Evolutionary conservation across 495 filamentous ascomycete genomes (phyloP).

Genomic region (Podospora didyma): DNA sequence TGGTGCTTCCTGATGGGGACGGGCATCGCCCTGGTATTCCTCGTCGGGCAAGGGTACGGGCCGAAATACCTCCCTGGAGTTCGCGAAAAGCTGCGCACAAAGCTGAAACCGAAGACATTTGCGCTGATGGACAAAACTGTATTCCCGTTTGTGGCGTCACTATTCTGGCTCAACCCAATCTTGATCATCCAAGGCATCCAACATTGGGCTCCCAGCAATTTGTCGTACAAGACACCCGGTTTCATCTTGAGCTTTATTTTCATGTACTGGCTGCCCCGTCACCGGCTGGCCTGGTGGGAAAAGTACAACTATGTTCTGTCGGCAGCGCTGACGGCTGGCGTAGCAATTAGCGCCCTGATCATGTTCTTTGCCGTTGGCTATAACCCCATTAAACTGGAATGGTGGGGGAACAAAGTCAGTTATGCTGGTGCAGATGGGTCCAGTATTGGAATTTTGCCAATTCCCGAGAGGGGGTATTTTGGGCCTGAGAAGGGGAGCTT

Average conservation of each 20-base stretch:
- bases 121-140: conserved; percentile 25
- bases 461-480: conserved; percentile 34
- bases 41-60: conserved; percentile 25
- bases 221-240: conserved; percentile 30
- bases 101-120: conserved; percentile 16
- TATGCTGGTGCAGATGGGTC: conserved; percentile 28
- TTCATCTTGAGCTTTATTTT: conserved; percentile 29
- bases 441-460: conserved; percentile 20
- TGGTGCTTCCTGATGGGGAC: conserved; percentile 38
- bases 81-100: conserved; percentile 22
- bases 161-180: conserved; percentile 28
- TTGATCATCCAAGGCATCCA: conserved; percentile 31
- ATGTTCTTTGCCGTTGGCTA: conserved; percentile 61
- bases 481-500: conserved; percentile 34
- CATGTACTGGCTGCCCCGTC: conserved; percentile 25
- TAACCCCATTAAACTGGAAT: conserved; percentile 44
- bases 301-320: conserved; percentile 64
- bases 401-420: conserved; percentile 58
- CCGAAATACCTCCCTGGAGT: conserved; percentile 29
- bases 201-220: conserved; percentile 30
- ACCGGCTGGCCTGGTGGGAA: conserved; percentile 31
- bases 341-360: conserved; percentile 55
- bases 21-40: conserved; percentile 28
- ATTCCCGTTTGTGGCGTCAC: conserved; percentile 23
- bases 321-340: conserved; percentile 57